Conservation (phyloP, 2,329 filamentous ascomycete genomes). For the Lecanosticta acicola region DNA sequence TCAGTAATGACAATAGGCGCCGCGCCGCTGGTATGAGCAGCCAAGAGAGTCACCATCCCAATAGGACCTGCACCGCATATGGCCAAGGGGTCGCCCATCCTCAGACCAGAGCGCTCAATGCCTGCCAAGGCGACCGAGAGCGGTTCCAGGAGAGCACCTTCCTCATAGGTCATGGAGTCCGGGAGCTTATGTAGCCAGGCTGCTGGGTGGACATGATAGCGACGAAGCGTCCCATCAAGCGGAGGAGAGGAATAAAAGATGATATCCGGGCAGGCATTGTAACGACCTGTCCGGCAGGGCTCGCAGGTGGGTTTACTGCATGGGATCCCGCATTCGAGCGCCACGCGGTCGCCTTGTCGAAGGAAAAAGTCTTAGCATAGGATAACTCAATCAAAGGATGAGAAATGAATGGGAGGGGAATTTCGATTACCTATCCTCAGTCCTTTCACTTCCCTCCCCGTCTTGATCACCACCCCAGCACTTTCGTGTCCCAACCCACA, state of each 20-base stretch:
- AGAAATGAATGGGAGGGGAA: no score
- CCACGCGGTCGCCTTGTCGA: conserved; percentile 30
- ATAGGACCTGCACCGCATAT: conserved; percentile 37
- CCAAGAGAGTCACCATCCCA: conserved; percentile 37
- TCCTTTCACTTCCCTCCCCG: conserved; percentile 20
- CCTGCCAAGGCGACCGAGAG: conserved; percentile 45
- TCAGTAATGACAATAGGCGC: conserved; percentile 42
- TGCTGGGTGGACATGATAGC: conserved; percentile 30
- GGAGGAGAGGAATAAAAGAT: conserved; percentile 31
- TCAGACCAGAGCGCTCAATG: conserved; percentile 36
- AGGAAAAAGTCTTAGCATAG: neutral
- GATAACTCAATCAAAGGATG: no score
- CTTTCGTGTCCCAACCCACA: conserved; percentile 30
- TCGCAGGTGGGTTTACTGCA: conserved; percentile 28
- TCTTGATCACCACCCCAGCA: conserved; percentile 24
- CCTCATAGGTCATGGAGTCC: conserved; percentile 35
- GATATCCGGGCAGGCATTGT: conserved; percentile 28
- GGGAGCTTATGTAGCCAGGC: conserved; percentile 35
- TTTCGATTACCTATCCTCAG: conserved; percentile 24
- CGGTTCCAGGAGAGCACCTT: conserved; percentile 46
- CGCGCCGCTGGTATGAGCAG: conserved; percentile 42
- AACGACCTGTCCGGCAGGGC: conserved; percentile 27
- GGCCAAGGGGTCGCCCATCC: conserved; percentile 37
- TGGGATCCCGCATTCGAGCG: conserved; percentile 31
- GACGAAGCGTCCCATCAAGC: conserved; percentile 27